phyloP scores from a whole-genome alignment of 192 early-diverging fungal genomes.

The Linnemannia exigua region DNA sequence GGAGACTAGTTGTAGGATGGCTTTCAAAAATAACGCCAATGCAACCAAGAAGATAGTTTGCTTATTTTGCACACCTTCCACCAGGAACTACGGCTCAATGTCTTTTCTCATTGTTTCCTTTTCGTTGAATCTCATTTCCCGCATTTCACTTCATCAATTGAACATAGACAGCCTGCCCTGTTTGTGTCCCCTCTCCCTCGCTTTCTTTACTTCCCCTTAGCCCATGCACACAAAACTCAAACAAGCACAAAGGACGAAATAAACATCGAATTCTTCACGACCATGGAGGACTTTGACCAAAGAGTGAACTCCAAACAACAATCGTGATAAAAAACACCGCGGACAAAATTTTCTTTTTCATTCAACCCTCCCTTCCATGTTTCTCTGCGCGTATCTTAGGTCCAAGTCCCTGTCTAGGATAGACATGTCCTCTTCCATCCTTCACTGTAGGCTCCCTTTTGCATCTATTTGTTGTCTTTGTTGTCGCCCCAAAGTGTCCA shows the following conservation, averaged over 20 bases:
- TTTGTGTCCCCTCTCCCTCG: too few species aligned
- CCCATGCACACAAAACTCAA: not conserved
- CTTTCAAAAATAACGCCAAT: not conserved
- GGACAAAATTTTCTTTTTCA: not conserved
- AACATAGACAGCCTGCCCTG: too few species aligned
- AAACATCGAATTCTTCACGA: not conserved
- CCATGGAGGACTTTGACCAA: not conserved
- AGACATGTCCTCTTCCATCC: not conserved
- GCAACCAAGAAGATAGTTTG: not conserved
- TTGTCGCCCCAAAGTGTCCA: constrained; percentile 1
- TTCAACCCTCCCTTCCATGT: not conserved
- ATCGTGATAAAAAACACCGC: not conserved
- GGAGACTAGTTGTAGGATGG: not conserved
- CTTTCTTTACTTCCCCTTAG: not conserved
- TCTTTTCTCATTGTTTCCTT: not conserved
- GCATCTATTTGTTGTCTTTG: not conserved
- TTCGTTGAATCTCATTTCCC: not conserved
- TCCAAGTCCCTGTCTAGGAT: too few species aligned
- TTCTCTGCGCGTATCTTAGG: not conserved
- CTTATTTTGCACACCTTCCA: not conserved
- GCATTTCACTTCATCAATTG: not conserved
- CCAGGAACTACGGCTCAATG: not conserved
- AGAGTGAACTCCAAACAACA: not conserved
- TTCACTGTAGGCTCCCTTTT: not conserved
- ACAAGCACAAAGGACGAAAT: not conserved